Evolutionary conservation across 495 filamentous ascomycete genomes (phyloP).

Genomic region (Aspergillus sclerotiicarbonarius): DNA sequence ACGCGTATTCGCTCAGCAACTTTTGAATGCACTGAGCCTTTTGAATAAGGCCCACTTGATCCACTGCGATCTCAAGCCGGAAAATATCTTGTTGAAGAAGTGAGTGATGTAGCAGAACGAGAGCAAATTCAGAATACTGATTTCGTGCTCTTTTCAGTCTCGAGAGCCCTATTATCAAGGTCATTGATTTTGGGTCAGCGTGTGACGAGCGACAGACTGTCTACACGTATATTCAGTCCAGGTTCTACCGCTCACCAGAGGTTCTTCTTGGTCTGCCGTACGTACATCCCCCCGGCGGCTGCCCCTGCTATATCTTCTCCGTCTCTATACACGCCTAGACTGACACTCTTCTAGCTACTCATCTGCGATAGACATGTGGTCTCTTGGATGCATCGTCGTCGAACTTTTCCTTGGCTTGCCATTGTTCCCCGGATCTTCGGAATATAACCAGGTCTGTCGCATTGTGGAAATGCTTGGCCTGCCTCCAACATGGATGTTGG

Average conservation of each 20-base stretch:
- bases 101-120: slow-evolving; percentile 31
- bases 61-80: slow-evolving; percentile 97
- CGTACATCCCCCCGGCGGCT: slow-evolving; percentile 21
- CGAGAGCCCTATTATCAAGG: slow-evolving; percentile 99
- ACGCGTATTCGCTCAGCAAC: slow-evolving; percentile 95
- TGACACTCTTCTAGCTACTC: slow-evolving; percentile 62
- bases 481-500: slow-evolving; percentile 98
- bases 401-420: slow-evolving; percentile 95
- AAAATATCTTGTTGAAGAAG: slow-evolving; percentile 98
- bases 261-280: slow-evolving; percentile 88
- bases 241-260: slow-evolving; percentile 97
- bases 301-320: neutral
- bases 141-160: slow-evolving; percentile 50
- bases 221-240: slow-evolving; percentile 98
- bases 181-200: slow-evolving; percentile 98
- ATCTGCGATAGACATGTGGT: slow-evolving; percentile 99
- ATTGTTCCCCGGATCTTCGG: slow-evolving; percentile 94
- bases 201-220: slow-evolving; percentile 99
- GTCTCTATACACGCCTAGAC: neutral
- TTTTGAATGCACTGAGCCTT: slow-evolving; percentile 86
- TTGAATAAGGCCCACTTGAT: slow-evolving; percentile 96
- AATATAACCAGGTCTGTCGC: slow-evolving; percentile 96
- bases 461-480: slow-evolving; percentile 99
- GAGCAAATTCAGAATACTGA: slow-evolving; percentile 1
- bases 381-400: slow-evolving; percentile 96